phyloP scores from a whole-genome alignment of 345 rosid species.

The Crucihimalaya himalaica region DNA sequence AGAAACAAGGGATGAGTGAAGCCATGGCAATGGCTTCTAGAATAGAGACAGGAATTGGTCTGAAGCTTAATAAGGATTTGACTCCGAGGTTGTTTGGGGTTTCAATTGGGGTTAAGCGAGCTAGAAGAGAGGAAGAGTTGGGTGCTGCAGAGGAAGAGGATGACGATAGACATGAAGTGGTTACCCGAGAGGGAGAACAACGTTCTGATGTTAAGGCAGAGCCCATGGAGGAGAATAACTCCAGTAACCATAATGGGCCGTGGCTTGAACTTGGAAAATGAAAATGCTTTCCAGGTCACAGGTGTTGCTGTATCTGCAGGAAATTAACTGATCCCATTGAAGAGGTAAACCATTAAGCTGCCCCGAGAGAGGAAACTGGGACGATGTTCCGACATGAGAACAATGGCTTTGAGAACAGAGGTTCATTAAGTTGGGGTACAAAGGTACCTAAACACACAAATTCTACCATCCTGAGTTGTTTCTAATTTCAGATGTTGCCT shows the following conservation, averaged over 20 bases:
- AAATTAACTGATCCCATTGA: neutral
- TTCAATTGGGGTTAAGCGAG: constrained; percentile 73
- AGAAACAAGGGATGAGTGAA: constrained; percentile 38
- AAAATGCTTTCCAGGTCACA: neutral
- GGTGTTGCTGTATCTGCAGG: neutral
- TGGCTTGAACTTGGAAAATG: constrained; percentile 75
- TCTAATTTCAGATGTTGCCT: constrained; percentile 75
- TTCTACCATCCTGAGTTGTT: constrained; percentile 57
- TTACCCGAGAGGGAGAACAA: constrained; percentile 19
- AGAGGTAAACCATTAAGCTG: neutral
- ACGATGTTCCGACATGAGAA: neutral
- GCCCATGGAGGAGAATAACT: constrained; percentile 57
- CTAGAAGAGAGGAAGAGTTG: constrained; percentile 52
- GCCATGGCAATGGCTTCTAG: constrained; percentile 23
- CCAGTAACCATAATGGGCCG: constrained; percentile 41
- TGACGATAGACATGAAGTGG: constrained; percentile 7
- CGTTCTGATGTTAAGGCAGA: constrained; percentile 58
- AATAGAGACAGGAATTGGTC: constrained; percentile 21
- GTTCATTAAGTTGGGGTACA: neutral
- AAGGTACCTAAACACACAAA: neutral
- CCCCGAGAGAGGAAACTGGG: neutral
- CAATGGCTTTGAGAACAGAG: constrained; percentile 7
- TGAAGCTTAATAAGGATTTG: constrained; percentile 37
- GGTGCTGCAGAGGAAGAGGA: constrained; percentile 43
- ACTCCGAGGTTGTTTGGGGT: constrained; percentile 84